phyloP scores from a whole-genome alignment of 2,329 filamentous ascomycete genomes.

The Plectosphaerella cucumerina region DNA sequence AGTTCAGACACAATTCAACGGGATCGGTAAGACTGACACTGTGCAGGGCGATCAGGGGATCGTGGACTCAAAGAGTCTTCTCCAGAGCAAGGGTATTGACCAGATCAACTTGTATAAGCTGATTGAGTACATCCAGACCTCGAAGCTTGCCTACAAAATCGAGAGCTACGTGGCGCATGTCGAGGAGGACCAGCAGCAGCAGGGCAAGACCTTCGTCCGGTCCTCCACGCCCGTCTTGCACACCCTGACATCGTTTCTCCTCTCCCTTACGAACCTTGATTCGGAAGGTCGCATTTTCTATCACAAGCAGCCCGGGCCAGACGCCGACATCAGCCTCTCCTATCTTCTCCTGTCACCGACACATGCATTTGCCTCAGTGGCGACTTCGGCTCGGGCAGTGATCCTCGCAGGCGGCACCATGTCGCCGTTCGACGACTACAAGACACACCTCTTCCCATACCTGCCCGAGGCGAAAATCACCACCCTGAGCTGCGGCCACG shows the following conservation, averaged over 20 bases:
- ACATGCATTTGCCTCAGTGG: constrained; percentile 84
- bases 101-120: constrained; percentile 94
- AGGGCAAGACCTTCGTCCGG: constrained; percentile 11
- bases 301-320: constrained; percentile 35
- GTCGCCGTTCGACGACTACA: constrained; percentile 94
- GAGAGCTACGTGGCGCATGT: constrained; percentile 75
- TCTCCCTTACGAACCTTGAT: constrained; percentile 82
- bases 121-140: constrained; percentile 82
- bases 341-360: constrained; percentile 91
- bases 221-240: constrained; percentile 52
- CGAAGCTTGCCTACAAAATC: constrained; percentile 89
- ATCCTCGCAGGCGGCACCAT: constrained; percentile 94
- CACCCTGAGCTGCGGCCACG: constrained; percentile 89
- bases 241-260: constrained; percentile 58
- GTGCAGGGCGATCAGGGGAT: constrained; percentile 55
- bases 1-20: constrained; percentile 2
- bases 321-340: constrained; percentile 57
- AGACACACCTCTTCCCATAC: constrained; percentile 78
- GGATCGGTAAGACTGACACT: constrained; percentile 11
- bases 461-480: constrained; percentile 59
- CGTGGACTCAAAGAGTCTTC: constrained; percentile 66
- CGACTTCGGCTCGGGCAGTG: constrained; percentile 78
- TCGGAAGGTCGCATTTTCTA: constrained; percentile 64
- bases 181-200: constrained; percentile 39
- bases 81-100: constrained; percentile 82